Evolutionary conservation across 148 eudicot species (phyloP).

Genomic region (Mesembryanthemum crystallinum): DNA sequence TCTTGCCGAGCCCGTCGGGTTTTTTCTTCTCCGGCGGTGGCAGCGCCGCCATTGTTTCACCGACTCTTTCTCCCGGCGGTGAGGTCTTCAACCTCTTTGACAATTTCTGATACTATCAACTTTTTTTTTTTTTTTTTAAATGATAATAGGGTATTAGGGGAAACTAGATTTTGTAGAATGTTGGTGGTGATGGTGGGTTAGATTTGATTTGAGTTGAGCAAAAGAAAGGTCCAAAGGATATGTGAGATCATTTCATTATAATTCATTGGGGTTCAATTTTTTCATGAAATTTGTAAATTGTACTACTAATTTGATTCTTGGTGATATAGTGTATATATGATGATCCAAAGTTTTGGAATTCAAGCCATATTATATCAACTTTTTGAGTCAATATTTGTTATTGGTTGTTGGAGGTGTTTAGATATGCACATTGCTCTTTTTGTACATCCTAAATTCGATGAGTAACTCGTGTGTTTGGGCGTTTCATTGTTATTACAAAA

Average conservation of each 20-base stretch:
- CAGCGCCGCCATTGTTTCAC: constrained; percentile 40
- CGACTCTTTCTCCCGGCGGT: constrained; percentile 43
- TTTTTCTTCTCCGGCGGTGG: constrained; percentile 29
- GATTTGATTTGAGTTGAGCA: not conserved
- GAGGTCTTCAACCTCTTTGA: constrained; percentile 53
- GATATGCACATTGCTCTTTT: too few species aligned
- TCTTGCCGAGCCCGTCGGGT: constrained; percentile 50
- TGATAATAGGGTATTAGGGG: not conserved
- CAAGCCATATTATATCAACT: not conserved
- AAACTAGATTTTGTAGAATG: not conserved
- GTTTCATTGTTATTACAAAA: too few species aligned
- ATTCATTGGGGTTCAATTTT: not conserved
- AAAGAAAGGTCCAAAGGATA: not conserved
- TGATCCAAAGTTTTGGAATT: not conserved
- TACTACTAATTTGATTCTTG: not conserved
- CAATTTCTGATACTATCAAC: constrained; percentile 7
- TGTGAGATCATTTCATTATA: not conserved
- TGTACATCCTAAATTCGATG: too few species aligned
- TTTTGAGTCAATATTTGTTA: not conserved
- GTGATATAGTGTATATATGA: constrained; percentile 3
- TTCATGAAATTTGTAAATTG: constrained; percentile 8
- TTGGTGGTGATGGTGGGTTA: not conserved
- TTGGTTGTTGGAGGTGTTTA: not conserved
- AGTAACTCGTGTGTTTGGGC: too few species aligned
- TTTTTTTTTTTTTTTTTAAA: not conserved